These are phyloP conservation scores for Boletus smithii DNA, from an alignment of 1,284 basidiomycete genomes.

Conservation along the genomic window DNA sequence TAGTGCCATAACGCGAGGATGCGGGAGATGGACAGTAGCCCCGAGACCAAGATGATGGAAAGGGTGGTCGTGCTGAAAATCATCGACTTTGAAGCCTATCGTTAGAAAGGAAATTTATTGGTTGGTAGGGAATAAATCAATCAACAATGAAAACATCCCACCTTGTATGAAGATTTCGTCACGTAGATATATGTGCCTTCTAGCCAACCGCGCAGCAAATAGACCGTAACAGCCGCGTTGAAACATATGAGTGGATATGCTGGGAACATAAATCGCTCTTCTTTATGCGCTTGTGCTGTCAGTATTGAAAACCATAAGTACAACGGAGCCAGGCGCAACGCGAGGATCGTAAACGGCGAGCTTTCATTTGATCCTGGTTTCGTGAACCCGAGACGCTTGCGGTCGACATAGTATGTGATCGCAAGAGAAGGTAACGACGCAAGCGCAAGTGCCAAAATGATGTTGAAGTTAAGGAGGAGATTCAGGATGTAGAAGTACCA, in stretches of 20 bases:
- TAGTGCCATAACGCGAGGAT: constrained; percentile 82
- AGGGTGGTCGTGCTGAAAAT: constrained; percentile 79
- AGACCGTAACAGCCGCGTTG: constrained; percentile 87
- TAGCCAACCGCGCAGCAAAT: constrained; percentile 81
- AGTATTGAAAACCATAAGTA: constrained; percentile 89
- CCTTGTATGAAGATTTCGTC: constrained; percentile 82
- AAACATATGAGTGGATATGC: constrained; percentile 90
- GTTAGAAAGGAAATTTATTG: neutral
- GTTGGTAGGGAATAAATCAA: neutral
- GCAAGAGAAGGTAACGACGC: constrained; percentile 74
- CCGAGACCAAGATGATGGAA: constrained; percentile 61
- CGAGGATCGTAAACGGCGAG: constrained; percentile 76
- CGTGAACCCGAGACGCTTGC: constrained; percentile 70
- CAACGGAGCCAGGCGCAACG: constrained; percentile 75
- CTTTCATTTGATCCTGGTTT: constrained; percentile 56
- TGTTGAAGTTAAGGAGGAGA: constrained; percentile 91
- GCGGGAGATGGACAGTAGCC: constrained; percentile 73
- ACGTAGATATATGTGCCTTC: constrained; percentile 71
- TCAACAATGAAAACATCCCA: constrained; percentile 36
- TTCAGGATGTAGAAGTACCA: constrained; percentile 83
- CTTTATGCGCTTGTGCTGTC: constrained; percentile 87
- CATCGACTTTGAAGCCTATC: constrained; percentile 70
- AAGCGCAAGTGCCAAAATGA: constrained; percentile 78
- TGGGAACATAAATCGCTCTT: constrained; percentile 98
- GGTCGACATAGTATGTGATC: constrained; percentile 76